A percentile compares a stretch with the other conserved stretches of the same genome.
Conservation (phyloP, 2,329 filamentous ascomycete species). For the Exophiala xenobiotica region DNA sequence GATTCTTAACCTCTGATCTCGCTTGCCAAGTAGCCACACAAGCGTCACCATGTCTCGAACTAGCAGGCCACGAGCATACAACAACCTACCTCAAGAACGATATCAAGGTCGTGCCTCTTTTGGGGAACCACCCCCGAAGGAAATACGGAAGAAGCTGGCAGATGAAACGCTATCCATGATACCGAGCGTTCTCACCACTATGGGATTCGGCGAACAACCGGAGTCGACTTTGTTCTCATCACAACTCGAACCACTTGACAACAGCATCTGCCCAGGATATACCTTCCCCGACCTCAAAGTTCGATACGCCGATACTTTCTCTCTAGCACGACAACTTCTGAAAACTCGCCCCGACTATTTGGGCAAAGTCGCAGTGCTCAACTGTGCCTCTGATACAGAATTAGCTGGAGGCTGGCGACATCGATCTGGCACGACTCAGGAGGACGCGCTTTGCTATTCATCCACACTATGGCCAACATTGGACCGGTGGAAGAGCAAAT, state of each 20-base stretch:
- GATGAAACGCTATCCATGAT: slow-evolving; percentile 9
- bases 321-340: slow-evolving; percentile 5
- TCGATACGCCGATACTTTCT: slow-evolving; percentile 11
- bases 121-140: slow-evolving; percentile 2
- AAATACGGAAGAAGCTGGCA: slow-evolving; percentile 4
- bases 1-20: too few species aligned
- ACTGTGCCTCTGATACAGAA: slow-evolving; percentile 12
- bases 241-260: slow-evolving; percentile 8
- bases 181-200: not conserved
- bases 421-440: slow-evolving; percentile 11
- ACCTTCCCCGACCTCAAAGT: slow-evolving; percentile 2
- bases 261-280: slow-evolving; percentile 3
- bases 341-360: slow-evolving; percentile 8
- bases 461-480: slow-evolving; percentile 13
- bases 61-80: slow-evolving; percentile 5
- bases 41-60: slow-evolving; percentile 8
- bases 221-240: slow-evolving; percentile 8
- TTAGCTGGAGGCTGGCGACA: slow-evolving; percentile 15
- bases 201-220: slow-evolving; percentile 8
- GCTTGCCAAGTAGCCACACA: too few species aligned
- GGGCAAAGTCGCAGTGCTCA: slow-evolving; percentile 9
- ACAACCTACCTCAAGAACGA: slow-evolving; percentile 11
- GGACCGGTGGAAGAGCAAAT: slow-evolving; percentile 2
- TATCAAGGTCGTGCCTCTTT: slow-evolving; percentile 15
- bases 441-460: slow-evolving; percentile 14